phyloP scores from a whole-genome alignment of 192 early-diverging fungal genomes.

The Phlyctochytrium arcticum region DNA sequence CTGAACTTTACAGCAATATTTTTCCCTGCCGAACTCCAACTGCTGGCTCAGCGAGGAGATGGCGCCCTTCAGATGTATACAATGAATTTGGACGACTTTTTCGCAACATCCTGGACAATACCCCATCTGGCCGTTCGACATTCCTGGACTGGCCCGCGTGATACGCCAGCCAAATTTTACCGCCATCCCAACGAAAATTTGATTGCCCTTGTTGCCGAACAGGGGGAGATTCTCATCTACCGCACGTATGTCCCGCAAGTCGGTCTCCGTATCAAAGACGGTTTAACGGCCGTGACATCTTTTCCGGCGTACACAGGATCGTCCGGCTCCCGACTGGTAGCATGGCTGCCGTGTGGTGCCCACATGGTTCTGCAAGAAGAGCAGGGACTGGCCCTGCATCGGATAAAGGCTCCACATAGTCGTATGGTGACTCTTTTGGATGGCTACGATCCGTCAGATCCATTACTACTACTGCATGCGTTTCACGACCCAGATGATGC shows the following conservation, averaged over 20 bases:
- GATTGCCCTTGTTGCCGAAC: slow-evolving; percentile 43
- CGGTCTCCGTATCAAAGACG: slow-evolving; percentile 15
- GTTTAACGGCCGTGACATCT: not conserved
- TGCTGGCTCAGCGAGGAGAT: slow-evolving; percentile 51
- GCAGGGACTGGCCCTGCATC: not conserved
- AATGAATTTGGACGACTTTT: slow-evolving; percentile 74
- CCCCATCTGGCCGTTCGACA: slow-evolving; percentile 55
- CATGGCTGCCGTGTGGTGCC: slow-evolving; percentile 16
- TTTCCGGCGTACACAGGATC: not conserved
- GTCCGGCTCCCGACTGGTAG: not conserved
- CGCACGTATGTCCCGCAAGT: slow-evolving; percentile 48
- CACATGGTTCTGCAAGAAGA: not conserved
- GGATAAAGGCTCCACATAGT: not conserved
- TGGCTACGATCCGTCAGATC: not conserved
- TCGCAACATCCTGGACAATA: slow-evolving; percentile 54
- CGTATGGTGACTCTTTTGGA: not conserved
- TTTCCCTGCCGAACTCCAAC: slow-evolving; percentile 55
- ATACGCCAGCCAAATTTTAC: not conserved
- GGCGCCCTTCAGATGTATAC: slow-evolving; percentile 65
- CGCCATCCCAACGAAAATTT: slow-evolving; percentile 26
- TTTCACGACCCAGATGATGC: slow-evolving; percentile 2
- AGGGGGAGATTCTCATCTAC: slow-evolving; percentile 55
- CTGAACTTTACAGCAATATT: slow-evolving; percentile 37
- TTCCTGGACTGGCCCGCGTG: slow-evolving; percentile 67
- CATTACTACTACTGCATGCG: slow-evolving; percentile 12